Evolutionary conservation across 306 rosid species (phyloP).

Genomic region (Sicyos baderoa): DNA sequence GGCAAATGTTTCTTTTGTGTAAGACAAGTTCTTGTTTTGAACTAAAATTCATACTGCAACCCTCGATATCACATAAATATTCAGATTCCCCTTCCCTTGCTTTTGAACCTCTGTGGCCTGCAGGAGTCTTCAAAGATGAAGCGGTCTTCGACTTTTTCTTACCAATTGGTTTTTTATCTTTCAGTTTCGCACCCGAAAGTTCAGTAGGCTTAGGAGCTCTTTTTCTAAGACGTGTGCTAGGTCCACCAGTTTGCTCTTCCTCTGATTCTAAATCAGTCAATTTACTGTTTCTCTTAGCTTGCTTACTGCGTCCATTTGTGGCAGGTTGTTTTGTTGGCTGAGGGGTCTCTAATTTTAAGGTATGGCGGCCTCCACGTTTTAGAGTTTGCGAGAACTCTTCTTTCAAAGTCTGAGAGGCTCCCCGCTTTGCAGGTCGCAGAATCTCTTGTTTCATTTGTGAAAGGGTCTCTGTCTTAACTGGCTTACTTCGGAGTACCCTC

Average conservation of each 20-base stretch:
- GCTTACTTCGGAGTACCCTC: slow-evolving; percentile 55
- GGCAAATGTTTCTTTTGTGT: slow-evolving; percentile 82
- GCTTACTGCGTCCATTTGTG: slow-evolving; percentile 34
- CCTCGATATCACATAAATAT: slow-evolving; percentile 73
- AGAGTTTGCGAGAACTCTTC: slow-evolving; percentile 30
- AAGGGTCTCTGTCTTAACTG: slow-evolving; percentile 34
- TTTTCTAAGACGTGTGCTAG: slow-evolving; percentile 85
- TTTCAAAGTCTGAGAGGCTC: slow-evolving; percentile 32
- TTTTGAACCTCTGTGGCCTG: slow-evolving; percentile 33
- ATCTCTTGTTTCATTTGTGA: slow-evolving; percentile 37
- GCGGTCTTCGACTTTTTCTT: slow-evolving; percentile 58
- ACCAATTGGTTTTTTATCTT: slow-evolving; percentile 39
- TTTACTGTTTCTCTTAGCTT: slow-evolving; percentile 26
- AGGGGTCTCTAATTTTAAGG: slow-evolving; percentile 34
- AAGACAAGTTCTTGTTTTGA: slow-evolving; percentile 60
- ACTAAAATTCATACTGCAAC: slow-evolving; percentile 79
- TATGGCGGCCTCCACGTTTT: slow-evolving; percentile 36
- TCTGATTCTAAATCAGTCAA: slow-evolving; percentile 36
- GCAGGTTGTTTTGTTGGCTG: slow-evolving; percentile 39
- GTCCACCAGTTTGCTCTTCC: slow-evolving; percentile 68
- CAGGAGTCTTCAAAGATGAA: slow-evolving; percentile 39
- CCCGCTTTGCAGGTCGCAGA: slow-evolving; percentile 17
- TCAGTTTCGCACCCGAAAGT: slow-evolving; percentile 39
- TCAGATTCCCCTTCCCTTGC: slow-evolving; percentile 49
- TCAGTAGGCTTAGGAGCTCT: slow-evolving; percentile 43